phyloP scores from a whole-genome alignment of 2,329 filamentous ascomycete species.

The Fusarium coffeatum region DNA sequence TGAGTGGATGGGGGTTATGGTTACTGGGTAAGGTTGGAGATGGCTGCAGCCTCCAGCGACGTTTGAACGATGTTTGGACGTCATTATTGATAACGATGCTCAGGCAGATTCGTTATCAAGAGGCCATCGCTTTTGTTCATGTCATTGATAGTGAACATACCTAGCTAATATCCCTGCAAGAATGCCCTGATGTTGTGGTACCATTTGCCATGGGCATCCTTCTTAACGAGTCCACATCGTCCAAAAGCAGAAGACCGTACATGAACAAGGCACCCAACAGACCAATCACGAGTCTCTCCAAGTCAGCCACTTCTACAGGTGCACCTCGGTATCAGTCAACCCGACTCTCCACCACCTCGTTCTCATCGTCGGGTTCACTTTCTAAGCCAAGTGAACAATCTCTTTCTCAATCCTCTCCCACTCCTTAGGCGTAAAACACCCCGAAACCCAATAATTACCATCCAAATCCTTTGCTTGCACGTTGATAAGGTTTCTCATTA shows the following conservation, averaged over 20 bases:
- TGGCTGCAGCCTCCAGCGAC: neutral
- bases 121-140: fast-evolving
- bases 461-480: neutral
- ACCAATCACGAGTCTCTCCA: fast-evolving
- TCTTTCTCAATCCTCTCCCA: neutral
- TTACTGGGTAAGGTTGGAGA: neutral
- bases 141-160: fast-evolving
- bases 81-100: neutral
- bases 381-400: neutral
- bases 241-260: neutral
- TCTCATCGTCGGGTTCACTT: fast-evolving
- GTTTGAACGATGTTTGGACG: neutral
- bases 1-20: neutral
- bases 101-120: too few relatives aligned
- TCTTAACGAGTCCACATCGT: neutral
- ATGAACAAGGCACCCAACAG: neutral
- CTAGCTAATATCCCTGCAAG: fast-evolving
- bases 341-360: too few relatives aligned
- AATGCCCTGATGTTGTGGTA: neutral
- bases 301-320: neutral
- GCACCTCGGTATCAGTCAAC: neutral
- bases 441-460: neutral
- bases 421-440: neutral
- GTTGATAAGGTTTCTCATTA: neutral
- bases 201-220: fast-evolving